Evolutionary conservation across 23 red algal species (phyloP).

Genomic region (Agarophyton chilense): DNA sequence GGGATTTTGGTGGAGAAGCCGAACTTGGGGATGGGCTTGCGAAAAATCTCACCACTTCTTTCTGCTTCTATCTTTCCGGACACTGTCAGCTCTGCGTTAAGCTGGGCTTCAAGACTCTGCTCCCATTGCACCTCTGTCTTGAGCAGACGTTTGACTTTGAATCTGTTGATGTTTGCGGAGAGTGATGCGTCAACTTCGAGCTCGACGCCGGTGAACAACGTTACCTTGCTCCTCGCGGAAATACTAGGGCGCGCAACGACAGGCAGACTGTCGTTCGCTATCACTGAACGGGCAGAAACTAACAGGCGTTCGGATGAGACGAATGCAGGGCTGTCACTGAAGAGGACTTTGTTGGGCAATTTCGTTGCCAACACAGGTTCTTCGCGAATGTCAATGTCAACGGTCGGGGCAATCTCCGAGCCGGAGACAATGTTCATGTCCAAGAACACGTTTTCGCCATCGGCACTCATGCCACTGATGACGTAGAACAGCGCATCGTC

Average conservation of each 20-base stretch:
- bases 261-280: background rate
- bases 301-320: background rate
- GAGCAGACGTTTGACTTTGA: background rate
- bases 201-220: background rate
- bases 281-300: background rate
- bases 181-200: background rate
- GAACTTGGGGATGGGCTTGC: background rate
- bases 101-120: background rate
- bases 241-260: background rate
- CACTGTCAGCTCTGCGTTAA: background rate
- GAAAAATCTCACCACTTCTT: background rate
- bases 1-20: background rate
- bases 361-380: background rate
- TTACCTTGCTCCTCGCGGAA: background rate
- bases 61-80: background rate
- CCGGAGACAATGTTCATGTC: background rate
- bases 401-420: background rate
- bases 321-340: background rate
- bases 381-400: conserved; percentile 11
- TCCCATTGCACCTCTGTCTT: background rate
- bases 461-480: background rate
- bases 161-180: background rate
- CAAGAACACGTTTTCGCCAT: background rate
- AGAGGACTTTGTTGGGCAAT: background rate
- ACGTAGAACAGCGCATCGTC: conserved; percentile 15